phyloP scores from a whole-genome alignment of 192 early-diverging fungal genomes.

The Coemansia furcata region DNA sequence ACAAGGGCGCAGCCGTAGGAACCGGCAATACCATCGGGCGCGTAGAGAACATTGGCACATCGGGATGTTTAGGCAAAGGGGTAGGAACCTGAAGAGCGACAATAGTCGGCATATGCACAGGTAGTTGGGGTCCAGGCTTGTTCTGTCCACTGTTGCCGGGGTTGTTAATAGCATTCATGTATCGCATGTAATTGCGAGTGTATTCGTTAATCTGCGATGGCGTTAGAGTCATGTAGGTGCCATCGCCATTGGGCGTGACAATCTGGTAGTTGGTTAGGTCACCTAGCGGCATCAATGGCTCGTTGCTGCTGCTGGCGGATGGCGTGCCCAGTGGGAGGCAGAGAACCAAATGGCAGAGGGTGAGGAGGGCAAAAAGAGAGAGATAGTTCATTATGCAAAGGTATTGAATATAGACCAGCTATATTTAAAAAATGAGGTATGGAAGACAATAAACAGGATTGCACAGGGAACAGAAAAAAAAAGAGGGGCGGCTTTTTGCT shows the following conservation, averaged over 20 bases:
- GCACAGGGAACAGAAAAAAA: slow-evolving; percentile 1
- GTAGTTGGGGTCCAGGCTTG: not conserved
- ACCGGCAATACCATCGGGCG: not conserved
- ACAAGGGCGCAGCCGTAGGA: not conserved
- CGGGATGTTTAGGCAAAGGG: not conserved
- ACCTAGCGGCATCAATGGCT: not conserved
- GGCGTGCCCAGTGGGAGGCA: not conserved
- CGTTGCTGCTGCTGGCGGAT: not conserved
- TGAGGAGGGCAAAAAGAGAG: not conserved
- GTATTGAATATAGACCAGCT: slow-evolving; percentile 32
- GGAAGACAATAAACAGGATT: not conserved
- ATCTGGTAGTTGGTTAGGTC: slow-evolving; percentile 2
- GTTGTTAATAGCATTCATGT: not conserved
- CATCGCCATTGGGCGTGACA: not conserved
- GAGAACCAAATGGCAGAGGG: not conserved
- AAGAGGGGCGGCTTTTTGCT: not conserved
- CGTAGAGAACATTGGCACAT: not conserved
- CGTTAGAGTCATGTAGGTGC: not conserved
- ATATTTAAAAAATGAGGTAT: not conserved
- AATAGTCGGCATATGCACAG: not conserved
- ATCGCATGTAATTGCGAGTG: not conserved
- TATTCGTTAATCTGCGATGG: not conserved
- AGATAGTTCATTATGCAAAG: not conserved
- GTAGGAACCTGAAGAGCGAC: not conserved
- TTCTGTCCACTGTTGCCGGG: not conserved